phyloP scores from a whole-genome alignment of 495 filamentous ascomycete species.

The Lophium mytilinum region DNA sequence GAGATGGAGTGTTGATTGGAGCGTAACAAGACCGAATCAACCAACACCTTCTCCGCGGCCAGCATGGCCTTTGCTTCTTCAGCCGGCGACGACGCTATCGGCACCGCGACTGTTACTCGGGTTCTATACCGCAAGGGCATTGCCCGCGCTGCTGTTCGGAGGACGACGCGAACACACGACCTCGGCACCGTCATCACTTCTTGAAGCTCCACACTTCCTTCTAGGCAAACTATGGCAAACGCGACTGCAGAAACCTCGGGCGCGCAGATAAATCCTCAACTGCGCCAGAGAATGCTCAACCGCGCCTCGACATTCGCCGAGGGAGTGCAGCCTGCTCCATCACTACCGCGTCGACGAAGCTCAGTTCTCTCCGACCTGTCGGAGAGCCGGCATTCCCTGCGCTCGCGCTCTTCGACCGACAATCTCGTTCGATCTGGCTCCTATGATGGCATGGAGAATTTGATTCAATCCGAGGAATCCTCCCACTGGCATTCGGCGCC shows the following conservation, averaged over 20 bases:
- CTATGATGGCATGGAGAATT: slow-evolving; percentile 21
- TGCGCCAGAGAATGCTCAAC: slow-evolving; percentile 21
- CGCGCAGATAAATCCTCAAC: slow-evolving; percentile 18
- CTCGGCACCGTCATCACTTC: neutral
- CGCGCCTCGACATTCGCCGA: slow-evolving; percentile 20
- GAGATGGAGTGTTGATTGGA: too few relatives aligned
- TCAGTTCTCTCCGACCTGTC: slow-evolving; percentile 67
- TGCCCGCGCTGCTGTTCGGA: too few relatives aligned
- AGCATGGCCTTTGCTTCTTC: too few relatives aligned
- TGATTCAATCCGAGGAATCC: slow-evolving; percentile 37
- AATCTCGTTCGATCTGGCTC: slow-evolving; percentile 59
- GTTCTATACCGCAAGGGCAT: too few relatives aligned
- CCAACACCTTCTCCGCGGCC: too few relatives aligned
- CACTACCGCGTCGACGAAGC: slow-evolving; percentile 49
- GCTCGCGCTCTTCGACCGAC: slow-evolving; percentile 61
- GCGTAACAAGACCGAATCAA: too few relatives aligned
- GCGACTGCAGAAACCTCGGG: slow-evolving; percentile 6
- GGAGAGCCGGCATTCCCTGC: slow-evolving; percentile 58
- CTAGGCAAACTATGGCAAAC: neutral
- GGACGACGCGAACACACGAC: too few relatives aligned
- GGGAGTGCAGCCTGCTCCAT: slow-evolving; percentile 13
- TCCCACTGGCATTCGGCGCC: slow-evolving; percentile 71
- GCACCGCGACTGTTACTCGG: too few relatives aligned
- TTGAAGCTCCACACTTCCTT: neutral
- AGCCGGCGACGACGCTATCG: too few relatives aligned